Base-by-base conservation (phyloP, 106 monocot genomes). In the Dendrobium nobile region DNA sequence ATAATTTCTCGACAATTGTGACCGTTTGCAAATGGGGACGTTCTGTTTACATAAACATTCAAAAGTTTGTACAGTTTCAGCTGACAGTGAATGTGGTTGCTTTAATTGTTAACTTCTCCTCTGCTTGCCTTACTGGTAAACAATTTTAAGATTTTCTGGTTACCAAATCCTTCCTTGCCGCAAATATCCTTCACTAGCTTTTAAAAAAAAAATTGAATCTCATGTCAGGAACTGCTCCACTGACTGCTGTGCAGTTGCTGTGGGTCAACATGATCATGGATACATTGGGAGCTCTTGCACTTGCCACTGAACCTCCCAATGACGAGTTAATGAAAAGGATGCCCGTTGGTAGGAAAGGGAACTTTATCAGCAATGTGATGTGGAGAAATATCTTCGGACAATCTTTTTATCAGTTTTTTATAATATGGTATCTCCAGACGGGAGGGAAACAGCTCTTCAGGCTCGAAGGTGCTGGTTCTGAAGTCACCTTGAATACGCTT, bases 261-360 rank as follows among this genome's bases (percentile, higher is more conserved):
- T 97, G 97, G 97, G 97, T 97, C 17, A 94, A 97, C 85, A 97
- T 94, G 97, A 97, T 97, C 54, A 97, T 97, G 97, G 97, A 97
- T 78, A 94, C 97, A 54, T 78, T 97, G 9, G 97, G 97, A 73
- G 97, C 97, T 9, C 92, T 97, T 48, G 97, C 97, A 55, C 85
- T 97, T 79, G 97, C 97, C 2, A 97, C 97, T 0, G 94, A 97
- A 72, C 97, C 97, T 18, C 97, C 97, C 37, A 84, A 87, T 22
- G 88, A 90, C 78, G 97, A 90, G 4, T 77, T 97, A 72, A 94
- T 97, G 94, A 88, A 94, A 61, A 94, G 90, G 73, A 47, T 81
- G n/a, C 96, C 96, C 15, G 93, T 93, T 44, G 96, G 96, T 44
- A 89, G 93, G 75, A 89, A 85, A 67, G 96, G 93, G 41, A 93